Percentiles rank a stretch among this genome's conserved stretches.
These are phyloP conservation scores for Pilobolus umbonatus DNA, from an alignment of 192 early-diverging fungal species.

Conservation along the genomic window DNA sequence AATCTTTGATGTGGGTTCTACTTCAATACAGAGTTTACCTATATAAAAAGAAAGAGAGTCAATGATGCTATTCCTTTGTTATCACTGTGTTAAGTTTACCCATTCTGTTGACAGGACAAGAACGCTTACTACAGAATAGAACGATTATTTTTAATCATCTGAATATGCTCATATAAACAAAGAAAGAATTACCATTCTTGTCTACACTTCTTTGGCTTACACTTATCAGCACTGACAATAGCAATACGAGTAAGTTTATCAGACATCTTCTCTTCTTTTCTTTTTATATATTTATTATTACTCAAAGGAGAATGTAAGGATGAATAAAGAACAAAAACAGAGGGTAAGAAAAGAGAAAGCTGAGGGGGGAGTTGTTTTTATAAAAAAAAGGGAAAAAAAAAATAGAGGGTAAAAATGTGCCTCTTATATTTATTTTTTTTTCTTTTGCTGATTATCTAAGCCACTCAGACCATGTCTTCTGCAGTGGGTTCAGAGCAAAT, in stretches of 20 bases:
- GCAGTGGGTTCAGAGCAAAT: slow-evolving; percentile 36
- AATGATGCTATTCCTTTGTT: neutral
- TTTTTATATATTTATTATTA: too few species aligned
- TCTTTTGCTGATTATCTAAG: too few species aligned
- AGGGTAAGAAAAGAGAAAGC: too few species aligned
- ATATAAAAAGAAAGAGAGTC: slow-evolving; percentile 4
- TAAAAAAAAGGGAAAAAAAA: too few species aligned
- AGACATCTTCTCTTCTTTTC: slow-evolving; percentile 50
- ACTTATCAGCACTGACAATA: slow-evolving; percentile 91
- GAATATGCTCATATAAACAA: neutral
- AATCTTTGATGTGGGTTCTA: slow-evolving; percentile 79
- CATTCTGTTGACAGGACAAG: slow-evolving; percentile 95
- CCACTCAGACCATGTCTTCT: slow-evolving; percentile 28
- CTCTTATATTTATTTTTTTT: too few species aligned
- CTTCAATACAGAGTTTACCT: slow-evolving; percentile 96
- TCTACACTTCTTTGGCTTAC: slow-evolving; percentile 98
- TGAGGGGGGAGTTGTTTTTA: too few species aligned
- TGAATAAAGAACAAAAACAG: too few species aligned
- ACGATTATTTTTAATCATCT: slow-evolving; percentile 2
- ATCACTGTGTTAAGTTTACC: slow-evolving; percentile 52
- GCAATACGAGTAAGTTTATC: slow-evolving; percentile 91
- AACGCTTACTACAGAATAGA: slow-evolving; percentile 59
- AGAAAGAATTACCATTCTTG: slow-evolving; percentile 72
- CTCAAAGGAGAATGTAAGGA: too few species aligned
- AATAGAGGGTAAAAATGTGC: too few species aligned